Conservation (phyloP, 352 stramenopile genomes). For the Phytopythium litorale region DNA sequence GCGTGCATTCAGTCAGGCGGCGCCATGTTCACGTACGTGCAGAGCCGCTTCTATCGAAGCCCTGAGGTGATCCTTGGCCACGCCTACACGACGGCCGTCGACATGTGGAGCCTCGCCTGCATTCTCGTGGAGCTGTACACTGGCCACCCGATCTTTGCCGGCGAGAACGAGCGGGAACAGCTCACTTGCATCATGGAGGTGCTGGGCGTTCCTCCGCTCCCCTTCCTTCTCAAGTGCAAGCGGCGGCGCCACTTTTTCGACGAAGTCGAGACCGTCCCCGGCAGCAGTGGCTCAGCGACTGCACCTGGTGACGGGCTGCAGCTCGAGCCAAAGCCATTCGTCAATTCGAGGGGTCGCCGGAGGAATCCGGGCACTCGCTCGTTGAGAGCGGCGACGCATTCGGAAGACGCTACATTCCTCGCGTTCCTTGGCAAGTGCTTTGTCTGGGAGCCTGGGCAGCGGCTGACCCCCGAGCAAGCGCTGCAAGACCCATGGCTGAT, state of each 20-base stretch:
- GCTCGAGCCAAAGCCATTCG: constrained; percentile 43
- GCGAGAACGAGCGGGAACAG: constrained; percentile 81
- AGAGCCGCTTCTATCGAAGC: constrained; percentile 97
- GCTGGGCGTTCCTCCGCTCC: constrained; percentile 38
- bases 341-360: constrained; percentile 59
- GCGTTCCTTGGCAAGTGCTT: constrained; percentile 65
- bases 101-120: constrained; percentile 91
- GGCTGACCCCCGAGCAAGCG: constrained; percentile 52
- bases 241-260: constrained; percentile 68
- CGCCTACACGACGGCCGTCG: constrained; percentile 65
- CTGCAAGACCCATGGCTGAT: constrained; percentile 60
- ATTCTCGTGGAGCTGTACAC: constrained; percentile 83
- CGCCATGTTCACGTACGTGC: constrained; percentile 96
- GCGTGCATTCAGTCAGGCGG: constrained; percentile 88
- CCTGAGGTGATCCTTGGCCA: constrained; percentile 96
- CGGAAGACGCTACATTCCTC: constrained; percentile 51
- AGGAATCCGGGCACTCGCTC: constrained; percentile 34
- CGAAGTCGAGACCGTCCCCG: constrained; percentile 12
- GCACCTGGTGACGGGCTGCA: neutral
- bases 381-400: constrained; percentile 34
- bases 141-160: constrained; percentile 81
- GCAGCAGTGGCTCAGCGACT: neutral
- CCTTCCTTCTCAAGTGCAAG: constrained; percentile 49
- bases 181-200: constrained; percentile 87
- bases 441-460: constrained; percentile 53